A percentile compares a stretch with the other conserved stretches of the same genome.
Conservation (phyloP, 345 rosid genomes). For the Eucalyptus cloeziana region DNA sequence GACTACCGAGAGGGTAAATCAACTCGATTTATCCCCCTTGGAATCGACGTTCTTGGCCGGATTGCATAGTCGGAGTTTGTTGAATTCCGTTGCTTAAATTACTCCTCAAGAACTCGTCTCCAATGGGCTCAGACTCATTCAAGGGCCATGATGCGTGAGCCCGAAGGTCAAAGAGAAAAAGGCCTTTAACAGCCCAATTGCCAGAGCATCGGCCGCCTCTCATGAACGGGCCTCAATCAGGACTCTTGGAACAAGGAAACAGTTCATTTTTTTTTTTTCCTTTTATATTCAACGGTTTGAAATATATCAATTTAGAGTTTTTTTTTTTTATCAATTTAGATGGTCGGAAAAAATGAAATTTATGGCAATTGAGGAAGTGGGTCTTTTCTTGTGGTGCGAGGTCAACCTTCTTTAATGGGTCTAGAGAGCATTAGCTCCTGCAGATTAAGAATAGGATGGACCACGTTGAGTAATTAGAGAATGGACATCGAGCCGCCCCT, state of each 20-base stretch:
- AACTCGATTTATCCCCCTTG: not conserved
- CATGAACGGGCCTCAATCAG: not conserved
- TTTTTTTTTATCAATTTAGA: too few relatives aligned
- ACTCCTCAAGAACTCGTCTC: not conserved
- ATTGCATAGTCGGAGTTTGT: not conserved
- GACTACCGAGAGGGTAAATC: not conserved
- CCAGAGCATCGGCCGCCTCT: not conserved
- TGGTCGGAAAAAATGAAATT: not conserved
- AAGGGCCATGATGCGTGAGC: not conserved
- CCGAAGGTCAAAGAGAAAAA: not conserved
- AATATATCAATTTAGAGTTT: not conserved
- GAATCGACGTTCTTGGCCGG: not conserved
- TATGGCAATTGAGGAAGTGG: not conserved
- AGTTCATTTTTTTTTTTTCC: not conserved
- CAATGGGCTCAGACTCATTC: not conserved
- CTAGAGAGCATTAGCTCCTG: not conserved
- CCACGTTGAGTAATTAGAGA: not conserved
- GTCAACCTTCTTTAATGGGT: not conserved
- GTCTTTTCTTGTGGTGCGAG: not conserved
- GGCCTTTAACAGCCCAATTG: not conserved
- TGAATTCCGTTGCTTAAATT: not conserved
- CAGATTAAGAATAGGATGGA: not conserved
- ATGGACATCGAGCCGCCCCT: not conserved
- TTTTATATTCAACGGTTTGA: not conserved
- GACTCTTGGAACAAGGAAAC: not conserved